phyloP scores from a whole-genome alignment of 2,329 filamentous ascomycete genomes.

The Fusarium heterosporum region DNA sequence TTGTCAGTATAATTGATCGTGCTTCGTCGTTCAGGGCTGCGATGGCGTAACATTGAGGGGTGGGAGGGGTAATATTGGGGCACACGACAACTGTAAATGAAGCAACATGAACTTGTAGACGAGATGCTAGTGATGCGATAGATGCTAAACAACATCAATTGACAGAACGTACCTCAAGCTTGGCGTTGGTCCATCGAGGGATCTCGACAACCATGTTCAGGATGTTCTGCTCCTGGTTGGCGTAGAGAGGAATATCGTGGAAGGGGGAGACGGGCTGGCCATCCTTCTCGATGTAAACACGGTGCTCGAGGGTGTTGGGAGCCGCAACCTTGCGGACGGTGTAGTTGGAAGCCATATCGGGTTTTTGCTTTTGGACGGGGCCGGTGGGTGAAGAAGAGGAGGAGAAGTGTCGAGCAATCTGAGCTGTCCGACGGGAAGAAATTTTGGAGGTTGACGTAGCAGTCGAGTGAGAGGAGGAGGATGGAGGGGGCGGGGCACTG shows the following conservation, averaged over 20 bases:
- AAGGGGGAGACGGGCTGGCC: conserved; percentile 93
- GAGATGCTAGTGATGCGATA: not conserved
- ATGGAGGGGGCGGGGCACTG: conserved; percentile 56
- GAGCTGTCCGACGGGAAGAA: conserved; percentile 63
- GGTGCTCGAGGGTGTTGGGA: conserved; percentile 94
- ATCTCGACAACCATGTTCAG: conserved; percentile 99
- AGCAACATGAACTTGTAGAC: not conserved
- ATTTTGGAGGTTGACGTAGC: conserved; percentile 53
- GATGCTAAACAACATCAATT: conserved; percentile 1
- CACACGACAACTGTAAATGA: conserved; percentile 32
- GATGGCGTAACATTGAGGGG: conserved; percentile 23
- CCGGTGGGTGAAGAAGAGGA: conserved; percentile 43
- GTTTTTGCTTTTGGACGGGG: conserved; percentile 28
- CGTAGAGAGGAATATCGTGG: conserved; percentile 98
- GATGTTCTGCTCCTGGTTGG: conserved; percentile 94
- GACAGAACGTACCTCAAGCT: conserved; percentile 83
- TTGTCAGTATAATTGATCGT: conserved; percentile 39
- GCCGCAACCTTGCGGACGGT: conserved; percentile 87
- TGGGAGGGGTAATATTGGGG: conserved; percentile 25
- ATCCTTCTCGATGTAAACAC: conserved; percentile 98
- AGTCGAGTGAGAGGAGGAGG: conserved; percentile 43
- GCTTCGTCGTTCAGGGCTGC: conserved; percentile 14
- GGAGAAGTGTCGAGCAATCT: conserved; percentile 68
- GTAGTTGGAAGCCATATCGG: conserved; percentile 73
- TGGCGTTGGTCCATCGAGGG: conserved; percentile 99